Evolutionary conservation across 116 monocot species (phyloP).

Genomic region (Dioscorea cayenensis): DNA sequence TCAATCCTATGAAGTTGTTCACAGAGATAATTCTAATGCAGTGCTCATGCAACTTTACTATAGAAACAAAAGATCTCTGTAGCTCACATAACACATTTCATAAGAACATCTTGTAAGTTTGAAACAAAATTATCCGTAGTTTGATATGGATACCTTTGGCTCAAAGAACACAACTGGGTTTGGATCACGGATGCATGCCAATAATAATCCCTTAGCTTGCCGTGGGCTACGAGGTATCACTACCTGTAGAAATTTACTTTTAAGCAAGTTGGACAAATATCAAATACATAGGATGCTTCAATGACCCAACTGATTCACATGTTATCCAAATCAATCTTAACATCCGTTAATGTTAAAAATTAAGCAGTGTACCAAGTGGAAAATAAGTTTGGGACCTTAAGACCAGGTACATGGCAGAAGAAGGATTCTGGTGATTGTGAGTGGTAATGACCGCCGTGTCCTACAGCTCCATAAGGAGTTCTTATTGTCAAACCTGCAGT

Average conservation of each 20-base stretch:
- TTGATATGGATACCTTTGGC: constrained; percentile 56
- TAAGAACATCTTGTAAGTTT: too few species aligned
- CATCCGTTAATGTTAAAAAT: too few species aligned
- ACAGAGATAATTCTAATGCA: too few species aligned
- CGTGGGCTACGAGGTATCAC: constrained; percentile 88
- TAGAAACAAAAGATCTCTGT: too few species aligned
- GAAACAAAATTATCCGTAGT: not conserved
- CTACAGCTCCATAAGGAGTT: constrained; percentile 96
- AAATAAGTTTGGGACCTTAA: constrained; percentile 46
- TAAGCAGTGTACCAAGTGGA: not conserved
- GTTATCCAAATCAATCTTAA: not conserved
- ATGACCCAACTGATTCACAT: not conserved
- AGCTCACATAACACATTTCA: too few species aligned
- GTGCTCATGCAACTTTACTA: too few species aligned
- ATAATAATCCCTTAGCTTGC: constrained; percentile 81
- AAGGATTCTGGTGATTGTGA: constrained; percentile 96
- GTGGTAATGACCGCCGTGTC: constrained; percentile 97
- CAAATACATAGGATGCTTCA: not conserved
- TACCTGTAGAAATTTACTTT: constrained; percentile 35
- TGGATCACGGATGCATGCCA: constrained; percentile 84
- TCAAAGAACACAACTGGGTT: constrained; percentile 96
- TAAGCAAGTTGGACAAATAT: not conserved
- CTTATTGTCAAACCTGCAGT: constrained; percentile 80
- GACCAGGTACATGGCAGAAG: constrained; percentile 98
- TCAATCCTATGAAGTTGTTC: too few species aligned